Evolutionary conservation across 495 filamentous ascomycete genomes (phyloP).

Genomic region (Xylaria bambusicola): DNA sequence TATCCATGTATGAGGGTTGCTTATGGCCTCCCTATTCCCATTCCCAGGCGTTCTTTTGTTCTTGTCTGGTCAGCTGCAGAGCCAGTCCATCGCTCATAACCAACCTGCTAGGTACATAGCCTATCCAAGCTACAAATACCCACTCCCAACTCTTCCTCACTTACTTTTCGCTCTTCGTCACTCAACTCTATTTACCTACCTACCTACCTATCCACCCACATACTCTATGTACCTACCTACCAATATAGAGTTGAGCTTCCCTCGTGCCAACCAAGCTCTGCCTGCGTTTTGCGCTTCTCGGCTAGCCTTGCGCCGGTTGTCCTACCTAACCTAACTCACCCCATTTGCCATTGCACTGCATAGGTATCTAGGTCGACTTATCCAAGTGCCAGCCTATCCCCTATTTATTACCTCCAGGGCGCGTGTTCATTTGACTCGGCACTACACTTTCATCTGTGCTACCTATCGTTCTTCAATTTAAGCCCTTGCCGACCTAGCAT

Average conservation of each 20-base stretch:
- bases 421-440: too few species aligned
- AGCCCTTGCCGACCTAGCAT: constrained; percentile 10
- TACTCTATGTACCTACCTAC: background rate
- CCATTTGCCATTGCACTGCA: too few species aligned
- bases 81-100: background rate
- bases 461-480: background rate
- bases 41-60: constrained; percentile 22
- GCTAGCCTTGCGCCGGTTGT: background rate
- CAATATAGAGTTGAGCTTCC: background rate
- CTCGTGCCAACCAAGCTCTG: background rate
- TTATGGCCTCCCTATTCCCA: background rate
- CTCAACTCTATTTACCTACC: background rate
- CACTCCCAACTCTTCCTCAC: constrained; percentile 2
- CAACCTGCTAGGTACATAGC: too few species aligned
- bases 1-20: too few species aligned
- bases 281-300: background rate
- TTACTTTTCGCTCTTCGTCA: background rate
- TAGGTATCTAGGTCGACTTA: too few species aligned
- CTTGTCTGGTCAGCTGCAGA: constrained; percentile 13
- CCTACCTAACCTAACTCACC: background rate
- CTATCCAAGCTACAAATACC: constrained; percentile 15
- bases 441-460: background rate
- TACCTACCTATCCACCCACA: too few species aligned
- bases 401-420: too few species aligned
- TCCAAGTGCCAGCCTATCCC: too few species aligned